phyloP scores from a whole-genome alignment of 202 grass and related monocot genomes.

The Zizania palustris region DNA sequence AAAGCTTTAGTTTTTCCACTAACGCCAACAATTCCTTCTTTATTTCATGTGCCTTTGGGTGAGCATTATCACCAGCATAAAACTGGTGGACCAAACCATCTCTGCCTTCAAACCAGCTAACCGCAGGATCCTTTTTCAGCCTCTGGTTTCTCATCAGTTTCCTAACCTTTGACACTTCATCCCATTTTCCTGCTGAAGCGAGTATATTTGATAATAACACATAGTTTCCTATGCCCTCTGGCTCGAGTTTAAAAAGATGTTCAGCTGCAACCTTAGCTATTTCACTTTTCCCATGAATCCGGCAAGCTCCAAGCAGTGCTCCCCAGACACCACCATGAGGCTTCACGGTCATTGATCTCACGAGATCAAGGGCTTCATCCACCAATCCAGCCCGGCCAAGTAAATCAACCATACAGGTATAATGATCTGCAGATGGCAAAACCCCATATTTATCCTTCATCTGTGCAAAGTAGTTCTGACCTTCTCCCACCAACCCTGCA shows the following conservation, averaged over 20 bases:
- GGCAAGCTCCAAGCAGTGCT: conserved; percentile 62
- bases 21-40: conserved; percentile 51
- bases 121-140: conserved; percentile 67
- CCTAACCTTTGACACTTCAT: conserved; percentile 66
- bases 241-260: conserved; percentile 68
- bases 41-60: conserved; percentile 62
- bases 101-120: conserved; percentile 70
- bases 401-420: conserved; percentile 84
- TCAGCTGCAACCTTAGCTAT: conserved; percentile 62
- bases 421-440: conserved; percentile 69
- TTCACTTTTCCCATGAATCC: conserved; percentile 63
- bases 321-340: conserved; percentile 72
- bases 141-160: conserved; percentile 60
- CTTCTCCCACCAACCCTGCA: conserved; percentile 64
- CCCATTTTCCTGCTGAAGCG: conserved; percentile 69
- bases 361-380: conserved; percentile 64
- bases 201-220: conserved; percentile 67
- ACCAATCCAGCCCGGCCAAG: conserved; percentile 69
- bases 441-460: conserved; percentile 73
- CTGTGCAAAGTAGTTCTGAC: conserved; percentile 60
- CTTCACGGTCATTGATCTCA: conserved; percentile 56
- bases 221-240: conserved; percentile 70
- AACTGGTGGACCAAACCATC: conserved; percentile 75
- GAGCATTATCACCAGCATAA: conserved; percentile 62
- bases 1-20: conserved; percentile 47